Base-by-base conservation (phyloP, 139 green algal genomes). In the Diplosphaera chodatii region DNA sequence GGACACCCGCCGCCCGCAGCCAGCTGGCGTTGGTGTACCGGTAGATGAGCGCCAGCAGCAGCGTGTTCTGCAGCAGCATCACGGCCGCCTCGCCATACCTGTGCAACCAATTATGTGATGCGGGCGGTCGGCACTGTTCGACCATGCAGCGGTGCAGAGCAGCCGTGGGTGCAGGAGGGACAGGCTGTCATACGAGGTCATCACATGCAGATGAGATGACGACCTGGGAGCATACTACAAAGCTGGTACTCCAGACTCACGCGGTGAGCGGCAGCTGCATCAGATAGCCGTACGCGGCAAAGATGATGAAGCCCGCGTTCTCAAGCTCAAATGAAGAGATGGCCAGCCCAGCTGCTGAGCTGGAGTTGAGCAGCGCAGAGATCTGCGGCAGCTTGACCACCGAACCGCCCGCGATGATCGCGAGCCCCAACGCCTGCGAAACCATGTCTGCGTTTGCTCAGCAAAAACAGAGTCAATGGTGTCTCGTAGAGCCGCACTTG, bases 311-410 rank as follows among this genome's bases (percentile, higher is more conserved):
- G 4, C 74, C 89, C 34, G 89, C 76, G 3, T 86, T 86, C 69
- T 96, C 90, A 27, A 95, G 79, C 74, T 96, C 90, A 65, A 91
- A 91, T 1, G 87, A 85, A 0, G 87, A 37, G 8, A 78, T 59
- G 40, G 67, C 85, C 23, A 96, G 79, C 31, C 90, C 90, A n/a
- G 86, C 78, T 1, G 89, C 89, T 55, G 80, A 91, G 27, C 67
- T 65, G 1, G 78, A 72, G 5, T 79, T 73, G 4, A 81, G 13
- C 8, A 95, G 68, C 5, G 77, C 75, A 16, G 81, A 27, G 59
- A 95, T 85, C 81, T 95, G 90, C 16, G 89, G 89, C 72, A 96
- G 67, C 71, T 96, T 96, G 8, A 91, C 82, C 6, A 94, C 69
- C 37, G 68, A 86, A 32, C 87, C 84, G 15, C 82, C 85, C 0